Base-by-base conservation (phyloP, 179 eudicot species). In the Silene coronaria region DNA sequence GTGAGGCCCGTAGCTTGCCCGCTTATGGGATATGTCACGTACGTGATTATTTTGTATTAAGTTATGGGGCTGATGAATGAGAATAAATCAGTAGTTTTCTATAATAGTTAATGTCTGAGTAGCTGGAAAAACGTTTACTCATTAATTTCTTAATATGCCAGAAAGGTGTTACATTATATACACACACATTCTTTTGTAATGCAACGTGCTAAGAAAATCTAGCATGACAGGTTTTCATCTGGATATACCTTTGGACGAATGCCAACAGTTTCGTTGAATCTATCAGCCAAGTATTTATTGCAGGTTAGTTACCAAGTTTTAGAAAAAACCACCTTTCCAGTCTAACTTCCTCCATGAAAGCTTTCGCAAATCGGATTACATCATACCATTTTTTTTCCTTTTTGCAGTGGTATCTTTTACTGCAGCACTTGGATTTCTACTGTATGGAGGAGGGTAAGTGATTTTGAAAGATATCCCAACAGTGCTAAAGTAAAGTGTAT, bases 401-500 rank as follows among this genome's bases (percentile, higher is more conserved):
- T 8, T 78, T 76, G 73, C 91, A 93, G 98, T 83, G 72, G 88
- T 87, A 46, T 93, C 97, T 11, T 71, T 91, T 72, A 61, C 89
- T 74, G 98, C 96, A 30, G 97, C 97, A 11, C 76, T 90, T 57
- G 97, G 97, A 61, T 93, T 93, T 79, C 76, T 93, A 82, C 64
- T 90, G 19, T 93, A 88, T 69, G 98, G 98, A 28, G 97, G 98
- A 86, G 92, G 97, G 97, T 88, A 82, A 84, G 72, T 63, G 68
- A 62, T 62, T 22, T 71, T 16, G 3, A 4, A n/a, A 69, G 55
- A 16, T 4, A 27, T 65, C 74, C n/a, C 53, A 34, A 28, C 69
- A 51, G n/a, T 30, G 23, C 23, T 71, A 9, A n/a, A 13, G 36
- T 70, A 24, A 10, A 30, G 11, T 27, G 64, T 27, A 8, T 14